Conservation (phyloP, 2,329 filamentous ascomycete species). For the Aureobasidium lini region DNA sequence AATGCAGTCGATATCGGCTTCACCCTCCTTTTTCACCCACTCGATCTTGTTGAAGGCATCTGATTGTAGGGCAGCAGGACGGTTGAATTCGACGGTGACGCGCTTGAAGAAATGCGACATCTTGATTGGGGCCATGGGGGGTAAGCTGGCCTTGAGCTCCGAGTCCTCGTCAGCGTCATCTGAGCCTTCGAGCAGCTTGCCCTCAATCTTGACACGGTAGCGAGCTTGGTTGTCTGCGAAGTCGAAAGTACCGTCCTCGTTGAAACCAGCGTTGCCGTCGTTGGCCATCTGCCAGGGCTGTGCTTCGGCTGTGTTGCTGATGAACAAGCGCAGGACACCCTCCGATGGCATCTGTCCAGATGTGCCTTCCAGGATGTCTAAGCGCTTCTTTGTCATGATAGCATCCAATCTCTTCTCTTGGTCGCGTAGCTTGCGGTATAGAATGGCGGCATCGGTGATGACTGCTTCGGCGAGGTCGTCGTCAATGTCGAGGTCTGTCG, state of each 20-base stretch:
- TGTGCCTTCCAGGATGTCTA: slow-evolving; percentile 75
- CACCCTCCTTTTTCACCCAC: slow-evolving; percentile 65
- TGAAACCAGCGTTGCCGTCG: slow-evolving; percentile 40
- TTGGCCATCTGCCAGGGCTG: slow-evolving; percentile 79
- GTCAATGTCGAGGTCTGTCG: slow-evolving; percentile 90
- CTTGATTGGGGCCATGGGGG: slow-evolving; percentile 7
- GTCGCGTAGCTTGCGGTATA: slow-evolving; percentile 78
- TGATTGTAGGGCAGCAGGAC: slow-evolving; percentile 56
- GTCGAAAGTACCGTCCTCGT: slow-evolving; percentile 66
- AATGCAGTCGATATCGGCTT: slow-evolving; percentile 79
- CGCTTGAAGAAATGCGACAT: slow-evolving; percentile 71
- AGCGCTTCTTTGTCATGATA: slow-evolving; percentile 84
- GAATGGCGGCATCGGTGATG: slow-evolving; percentile 70
- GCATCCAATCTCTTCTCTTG: slow-evolving; percentile 84
- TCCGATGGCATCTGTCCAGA: slow-evolving; percentile 31
- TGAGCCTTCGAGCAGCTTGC: slow-evolving; percentile 58
- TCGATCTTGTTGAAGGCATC: slow-evolving; percentile 59
- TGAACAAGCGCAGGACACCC: slow-evolving; percentile 84
- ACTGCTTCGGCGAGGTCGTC: slow-evolving; percentile 73
- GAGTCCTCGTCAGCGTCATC: slow-evolving; percentile 41
- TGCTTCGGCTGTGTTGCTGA: slow-evolving; percentile 89
- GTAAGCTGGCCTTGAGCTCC: slow-evolving; percentile 2
- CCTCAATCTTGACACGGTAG: slow-evolving; percentile 89
- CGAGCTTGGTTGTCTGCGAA: slow-evolving; percentile 73
- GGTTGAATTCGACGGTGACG: slow-evolving; percentile 58